A percentile compares a stretch with the other conserved stretches of the same genome.
Evolutionary conservation across 129 eudicot species (phyloP).

Genomic region (Heracleum sosnowskyi): DNA sequence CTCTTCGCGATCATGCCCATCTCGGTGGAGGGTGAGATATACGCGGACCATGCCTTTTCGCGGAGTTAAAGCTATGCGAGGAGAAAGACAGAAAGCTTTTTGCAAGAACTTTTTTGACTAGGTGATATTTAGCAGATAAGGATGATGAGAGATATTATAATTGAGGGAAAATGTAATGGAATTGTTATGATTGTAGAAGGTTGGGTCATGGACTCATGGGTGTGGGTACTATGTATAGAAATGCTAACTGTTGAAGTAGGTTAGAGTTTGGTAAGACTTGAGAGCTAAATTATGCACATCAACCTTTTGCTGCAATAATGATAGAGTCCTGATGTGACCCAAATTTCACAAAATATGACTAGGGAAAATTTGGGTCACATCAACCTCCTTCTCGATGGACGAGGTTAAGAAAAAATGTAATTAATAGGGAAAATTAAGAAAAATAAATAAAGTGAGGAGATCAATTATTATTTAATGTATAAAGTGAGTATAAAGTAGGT

Average conservation of each 20-base stretch:
- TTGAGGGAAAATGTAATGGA: neutral
- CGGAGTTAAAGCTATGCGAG: neutral
- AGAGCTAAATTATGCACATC: neutral
- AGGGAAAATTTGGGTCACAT: no score
- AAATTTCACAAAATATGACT: no score
- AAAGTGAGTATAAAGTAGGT: no score
- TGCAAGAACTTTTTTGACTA: no score
- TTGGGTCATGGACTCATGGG: neutral
- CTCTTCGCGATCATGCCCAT: no score
- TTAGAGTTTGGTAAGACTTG: slow-evolving; percentile 3
- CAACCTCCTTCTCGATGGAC: no score
- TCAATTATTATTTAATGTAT: no score
- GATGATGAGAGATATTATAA: neutral
- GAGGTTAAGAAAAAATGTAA: no score
- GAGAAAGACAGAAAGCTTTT: neutral
- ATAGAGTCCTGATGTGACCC: neutral
- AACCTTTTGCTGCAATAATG: slow-evolving; percentile 2
- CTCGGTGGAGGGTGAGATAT: no score
- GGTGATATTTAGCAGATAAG: neutral
- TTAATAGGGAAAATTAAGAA: no score
- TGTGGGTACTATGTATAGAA: neutral
- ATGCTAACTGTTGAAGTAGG: neutral
- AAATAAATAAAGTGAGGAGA: no score
- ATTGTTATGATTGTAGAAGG: neutral
- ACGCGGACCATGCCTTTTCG: no score